Base-by-base conservation (phyloP, 257 asterid species). In the Cynanchum wilfordii region DNA sequence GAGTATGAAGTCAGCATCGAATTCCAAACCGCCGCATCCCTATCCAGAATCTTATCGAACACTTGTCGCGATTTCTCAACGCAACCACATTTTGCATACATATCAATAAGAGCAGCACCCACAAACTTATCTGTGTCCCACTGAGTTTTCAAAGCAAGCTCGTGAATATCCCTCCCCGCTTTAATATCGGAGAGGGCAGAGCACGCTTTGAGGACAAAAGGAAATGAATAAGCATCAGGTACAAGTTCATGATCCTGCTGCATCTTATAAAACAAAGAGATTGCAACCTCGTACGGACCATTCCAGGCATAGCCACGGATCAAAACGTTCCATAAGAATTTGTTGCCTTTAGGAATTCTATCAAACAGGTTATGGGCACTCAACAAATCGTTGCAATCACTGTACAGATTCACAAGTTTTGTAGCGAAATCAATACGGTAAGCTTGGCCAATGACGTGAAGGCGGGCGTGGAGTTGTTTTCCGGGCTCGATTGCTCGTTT, bases 251-350 rank as follows among this genome's bases (percentile, higher is more conserved):
- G 82, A 78, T 79, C 74, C 69, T 79, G 66, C 69, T 79, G 66
- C 83, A 88, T 78, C 69, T 77, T 82, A 58, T 74, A 70, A 78
- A 83, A 84, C 38, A 88, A 71, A 19, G 81, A 69, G 71, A 88
- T 74, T 16, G 91, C 87, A 62, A 73, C 76, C 70, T 77, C 80
- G 51, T 79, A 72, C 2, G 89, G 94, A 15, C 88, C 94, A 71
- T 80, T 83, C 91, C 94, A 88, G 15, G 94, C 91, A 52, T 88
- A 86, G 57, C 85, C 91, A 9, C 89, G 89, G 73, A 86, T 85
- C 65, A 88, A 77, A 71, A 88, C 85, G 77, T 86, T 88, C 95
- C 89, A 86, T 54, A 88, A 87, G 59, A 86, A 85, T n/a, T 83
- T 68, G 75, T 86, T 83, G 58, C 84, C 71, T 17, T 78, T 84